Conservation (phyloP, 768 basidiomycete genomes). For the Kondoa malvinella region DNA sequence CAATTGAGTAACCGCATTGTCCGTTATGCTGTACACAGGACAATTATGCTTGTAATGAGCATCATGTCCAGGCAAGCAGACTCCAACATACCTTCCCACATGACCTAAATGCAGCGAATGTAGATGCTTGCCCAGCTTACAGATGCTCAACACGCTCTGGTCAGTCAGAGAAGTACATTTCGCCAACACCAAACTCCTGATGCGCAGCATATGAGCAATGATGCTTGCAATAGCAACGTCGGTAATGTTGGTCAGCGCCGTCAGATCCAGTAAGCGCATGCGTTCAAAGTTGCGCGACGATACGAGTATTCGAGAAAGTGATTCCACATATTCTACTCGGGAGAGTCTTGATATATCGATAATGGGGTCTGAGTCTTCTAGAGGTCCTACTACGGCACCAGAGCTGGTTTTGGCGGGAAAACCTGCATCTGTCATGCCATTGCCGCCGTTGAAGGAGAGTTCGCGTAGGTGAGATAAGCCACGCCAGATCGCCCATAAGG, state of each 20-base stretch:
- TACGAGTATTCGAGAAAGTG: slow-evolving; percentile 1
- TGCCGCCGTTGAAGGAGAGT: slow-evolving; percentile 65
- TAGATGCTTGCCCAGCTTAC: slow-evolving; percentile 70
- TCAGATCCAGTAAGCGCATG: slow-evolving; percentile 81
- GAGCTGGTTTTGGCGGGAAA: slow-evolving; percentile 46
- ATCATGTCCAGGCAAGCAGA: slow-evolving; percentile 2
- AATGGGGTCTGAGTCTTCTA: neutral
- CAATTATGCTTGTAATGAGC: neutral
- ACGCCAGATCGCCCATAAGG: slow-evolving; percentile 69
- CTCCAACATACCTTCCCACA: slow-evolving; percentile 37
- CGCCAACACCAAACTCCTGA: slow-evolving; percentile 69
- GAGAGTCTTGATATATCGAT: neutral
- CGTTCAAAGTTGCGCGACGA: slow-evolving; percentile 49
- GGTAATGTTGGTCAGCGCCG: slow-evolving; percentile 60
- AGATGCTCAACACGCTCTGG: slow-evolving; percentile 62
- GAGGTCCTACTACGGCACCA: neutral
- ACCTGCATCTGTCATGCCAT: slow-evolving; percentile 58
- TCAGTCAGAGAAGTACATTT: slow-evolving; percentile 70
- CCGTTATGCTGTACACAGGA: slow-evolving; percentile 49
- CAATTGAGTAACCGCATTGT: slow-evolving; percentile 63
- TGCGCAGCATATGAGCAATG: slow-evolving; percentile 58
- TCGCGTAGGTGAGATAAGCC: slow-evolving; percentile 72
- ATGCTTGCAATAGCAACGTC: slow-evolving; percentile 71
- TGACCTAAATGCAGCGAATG: slow-evolving; percentile 94
- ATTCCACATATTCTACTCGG: neutral